Conservation (phyloP, 257 asterid species). For the Rhazya stricta region DNA sequence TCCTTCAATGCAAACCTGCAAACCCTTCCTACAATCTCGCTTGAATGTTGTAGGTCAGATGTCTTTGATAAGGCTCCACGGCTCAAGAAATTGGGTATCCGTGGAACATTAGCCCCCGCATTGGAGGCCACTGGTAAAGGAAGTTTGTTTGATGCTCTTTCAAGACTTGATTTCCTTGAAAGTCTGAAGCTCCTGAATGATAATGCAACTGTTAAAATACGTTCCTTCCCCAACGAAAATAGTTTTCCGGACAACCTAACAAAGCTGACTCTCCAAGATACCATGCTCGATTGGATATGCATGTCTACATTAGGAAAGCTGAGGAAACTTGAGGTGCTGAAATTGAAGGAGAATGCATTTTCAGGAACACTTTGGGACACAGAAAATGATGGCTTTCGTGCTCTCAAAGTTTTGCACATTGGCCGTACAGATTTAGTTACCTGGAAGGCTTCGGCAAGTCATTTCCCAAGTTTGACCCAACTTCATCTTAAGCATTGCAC, state of each 20-base stretch:
- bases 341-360: slow-evolving; percentile 21
- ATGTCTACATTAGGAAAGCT: slow-evolving; percentile 19
- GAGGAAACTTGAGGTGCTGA: slow-evolving; percentile 20
- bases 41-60: slow-evolving; percentile 19
- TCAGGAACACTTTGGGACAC: slow-evolving; percentile 14
- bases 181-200: slow-evolving; percentile 23
- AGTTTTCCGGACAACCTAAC: slow-evolving; percentile 13
- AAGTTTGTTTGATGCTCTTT: neutral
- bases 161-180: slow-evolving; percentile 7
- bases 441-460: slow-evolving; percentile 21
- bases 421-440: slow-evolving; percentile 8
- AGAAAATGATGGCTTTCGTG: slow-evolving; percentile 11
- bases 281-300: slow-evolving; percentile 3
- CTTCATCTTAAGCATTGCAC: slow-evolving; percentile 20
- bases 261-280: slow-evolving; percentile 18
- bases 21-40: slow-evolving; percentile 23
- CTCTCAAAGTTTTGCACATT: slow-evolving; percentile 20
- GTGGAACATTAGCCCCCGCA: slow-evolving; percentile 5
- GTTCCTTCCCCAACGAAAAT: slow-evolving; percentile 10
- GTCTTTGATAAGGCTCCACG: slow-evolving; percentile 13
- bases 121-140: neutral
- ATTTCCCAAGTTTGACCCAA: slow-evolving; percentile 15
- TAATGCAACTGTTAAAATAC: neutral
- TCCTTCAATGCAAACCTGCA: slow-evolving; percentile 5
- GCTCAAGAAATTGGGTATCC: slow-evolving; percentile 22